phyloP scores from a whole-genome alignment of 768 basidiomycete genomes.

The Suillus lakei region DNA sequence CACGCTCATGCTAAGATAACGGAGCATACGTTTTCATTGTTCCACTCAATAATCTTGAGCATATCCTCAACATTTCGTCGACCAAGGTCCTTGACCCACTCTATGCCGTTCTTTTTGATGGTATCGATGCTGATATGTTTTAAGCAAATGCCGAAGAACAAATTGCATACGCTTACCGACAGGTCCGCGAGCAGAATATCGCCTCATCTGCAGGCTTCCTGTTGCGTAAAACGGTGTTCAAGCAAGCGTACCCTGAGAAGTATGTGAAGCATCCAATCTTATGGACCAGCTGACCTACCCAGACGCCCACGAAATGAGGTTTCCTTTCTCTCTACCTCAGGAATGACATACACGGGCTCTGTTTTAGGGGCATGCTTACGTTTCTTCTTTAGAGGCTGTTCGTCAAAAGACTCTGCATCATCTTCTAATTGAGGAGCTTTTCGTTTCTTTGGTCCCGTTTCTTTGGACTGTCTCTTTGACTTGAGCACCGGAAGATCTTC shows the following conservation, averaged over 20 bases:
- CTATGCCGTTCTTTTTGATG: conserved; percentile 78
- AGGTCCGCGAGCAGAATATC: conserved; percentile 79
- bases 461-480: conserved; percentile 1
- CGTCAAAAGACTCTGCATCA: conserved; percentile 4
- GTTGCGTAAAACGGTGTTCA: conserved; percentile 82
- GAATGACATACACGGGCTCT: conserved; percentile 70
- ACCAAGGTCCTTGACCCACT: conserved; percentile 83
- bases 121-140: conserved; percentile 61
- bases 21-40: conserved; percentile 72
- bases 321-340: conserved; percentile 66
- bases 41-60: conserved; percentile 83
- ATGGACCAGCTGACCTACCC: conserved; percentile 37
- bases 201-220: conserved; percentile 65
- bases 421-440: conserved; percentile 19
- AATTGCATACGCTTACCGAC: conserved; percentile 45
- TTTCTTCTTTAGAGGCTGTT: conserved; percentile 28
- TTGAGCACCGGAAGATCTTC: not conserved
- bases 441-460: conserved; percentile 11
- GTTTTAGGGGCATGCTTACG: conserved; percentile 37
- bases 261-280: conserved; percentile 5
- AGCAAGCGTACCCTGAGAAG: conserved; percentile 70
- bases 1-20: not conserved
- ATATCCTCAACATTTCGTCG: conserved; percentile 77
- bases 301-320: conserved; percentile 75
- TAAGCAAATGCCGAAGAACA: conserved; percentile 2